Evolutionary conservation across 176 grass and related monocot genomes (phyloP).

Genomic region (Cymbopogon citratus): DNA sequence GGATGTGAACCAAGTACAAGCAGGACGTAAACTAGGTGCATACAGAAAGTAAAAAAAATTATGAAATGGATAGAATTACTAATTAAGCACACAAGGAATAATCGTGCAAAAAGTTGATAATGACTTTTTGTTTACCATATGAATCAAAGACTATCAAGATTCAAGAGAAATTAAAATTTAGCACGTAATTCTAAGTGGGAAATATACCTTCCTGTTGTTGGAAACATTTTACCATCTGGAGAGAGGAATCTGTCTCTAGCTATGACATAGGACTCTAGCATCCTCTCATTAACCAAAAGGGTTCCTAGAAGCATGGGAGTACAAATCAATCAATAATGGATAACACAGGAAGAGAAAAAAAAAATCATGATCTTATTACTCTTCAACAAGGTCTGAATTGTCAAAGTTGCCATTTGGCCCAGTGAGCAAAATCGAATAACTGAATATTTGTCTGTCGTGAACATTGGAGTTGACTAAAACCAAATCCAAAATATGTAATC

Average conservation of each 20-base stretch:
- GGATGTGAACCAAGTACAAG: not conserved
- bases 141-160: not conserved
- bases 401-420: not conserved
- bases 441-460: not conserved
- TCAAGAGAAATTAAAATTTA: not conserved
- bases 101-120: not conserved
- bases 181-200: not conserved
- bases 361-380: conserved; percentile 5
- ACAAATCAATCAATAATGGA: not conserved
- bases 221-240: conserved; percentile 96
- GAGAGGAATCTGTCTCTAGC: conserved; percentile 92
- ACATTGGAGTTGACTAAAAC: conserved; percentile 7
- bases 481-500: not conserved
- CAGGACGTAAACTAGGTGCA: not conserved
- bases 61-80: not conserved
- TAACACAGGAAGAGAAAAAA: not conserved
- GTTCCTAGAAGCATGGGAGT: conserved; percentile 58
- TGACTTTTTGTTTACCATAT: not conserved
- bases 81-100: not conserved
- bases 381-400: not conserved
- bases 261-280: conserved; percentile 98
- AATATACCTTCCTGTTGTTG: conserved; percentile 83
- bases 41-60: not conserved
- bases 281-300: conserved; percentile 96
- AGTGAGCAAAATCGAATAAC: not conserved